phyloP scores from a whole-genome alignment of 2,329 filamentous ascomycete species.

The Trichoderma atrobrunneum region DNA sequence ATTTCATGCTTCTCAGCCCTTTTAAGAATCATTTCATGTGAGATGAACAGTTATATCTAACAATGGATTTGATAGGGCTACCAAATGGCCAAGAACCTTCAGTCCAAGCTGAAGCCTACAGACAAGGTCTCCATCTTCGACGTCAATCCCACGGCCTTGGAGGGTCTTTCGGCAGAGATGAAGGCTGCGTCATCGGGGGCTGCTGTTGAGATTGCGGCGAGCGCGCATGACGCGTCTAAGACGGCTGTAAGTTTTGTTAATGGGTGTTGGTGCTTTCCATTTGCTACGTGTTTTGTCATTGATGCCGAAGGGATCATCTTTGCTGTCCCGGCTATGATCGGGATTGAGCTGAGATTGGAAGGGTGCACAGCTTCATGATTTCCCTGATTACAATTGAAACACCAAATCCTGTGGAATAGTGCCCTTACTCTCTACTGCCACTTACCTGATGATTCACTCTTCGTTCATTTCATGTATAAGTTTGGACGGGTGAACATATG shows the following conservation, averaged over 20 bases:
- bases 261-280: neutral
- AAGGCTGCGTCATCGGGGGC: slow-evolving; percentile 45
- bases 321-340: slow-evolving; percentile 61
- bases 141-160: slow-evolving; percentile 50
- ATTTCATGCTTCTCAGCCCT: neutral
- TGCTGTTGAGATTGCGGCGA: slow-evolving; percentile 43
- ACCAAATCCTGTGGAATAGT: slow-evolving; percentile 53
- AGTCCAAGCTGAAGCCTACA: slow-evolving; percentile 50
- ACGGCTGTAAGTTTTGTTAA: slow-evolving; percentile 48
- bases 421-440: neutral
- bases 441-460: neutral
- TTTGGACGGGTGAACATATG: slow-evolving; percentile 34
- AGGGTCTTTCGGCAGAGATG: slow-evolving; percentile 49
- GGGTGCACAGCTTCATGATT: slow-evolving; percentile 41
- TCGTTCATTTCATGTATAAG: neutral
- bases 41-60: slow-evolving; percentile 9
- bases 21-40: neutral
- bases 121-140: slow-evolving; percentile 56
- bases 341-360: slow-evolving; percentile 60
- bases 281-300: neutral
- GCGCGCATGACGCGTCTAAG: slow-evolving; percentile 47
- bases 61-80: slow-evolving; percentile 44
- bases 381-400: slow-evolving; percentile 61
- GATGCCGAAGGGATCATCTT: slow-evolving; percentile 23
- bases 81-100: slow-evolving; percentile 62